These are phyloP conservation scores for Lichtheimia corymbifera DNA, from an alignment of 371 early-diverging fungal genomes.

Conservation along the genomic window DNA sequence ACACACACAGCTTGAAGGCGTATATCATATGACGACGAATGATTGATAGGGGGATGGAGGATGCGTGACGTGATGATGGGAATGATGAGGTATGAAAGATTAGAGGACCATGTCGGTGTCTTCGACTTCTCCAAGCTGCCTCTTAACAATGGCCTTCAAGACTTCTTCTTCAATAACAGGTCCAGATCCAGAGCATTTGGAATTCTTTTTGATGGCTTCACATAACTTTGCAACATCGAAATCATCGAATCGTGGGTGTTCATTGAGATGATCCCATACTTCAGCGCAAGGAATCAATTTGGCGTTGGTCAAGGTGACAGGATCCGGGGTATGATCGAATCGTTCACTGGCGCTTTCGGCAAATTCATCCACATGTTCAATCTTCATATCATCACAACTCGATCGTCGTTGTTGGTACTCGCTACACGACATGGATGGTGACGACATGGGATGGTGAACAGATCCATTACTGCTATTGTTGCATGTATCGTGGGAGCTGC, in stretches of 20 bases:
- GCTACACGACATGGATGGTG: not conserved
- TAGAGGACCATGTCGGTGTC: not conserved
- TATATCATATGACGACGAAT: no score
- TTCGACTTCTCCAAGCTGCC: not conserved
- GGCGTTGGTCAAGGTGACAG: slow-evolving; percentile 10
- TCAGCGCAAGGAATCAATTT: slow-evolving; percentile 19
- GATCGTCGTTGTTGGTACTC: slow-evolving; percentile 2
- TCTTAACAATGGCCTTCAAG: slow-evolving; percentile 23
- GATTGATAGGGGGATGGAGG: no score
- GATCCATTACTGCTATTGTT: not conserved
- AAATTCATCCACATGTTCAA: slow-evolving; percentile 17
- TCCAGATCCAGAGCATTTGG: slow-evolving; percentile 57
- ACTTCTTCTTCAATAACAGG: slow-evolving; percentile 47
- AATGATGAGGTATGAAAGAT: not conserved
- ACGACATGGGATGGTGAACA: not conserved
- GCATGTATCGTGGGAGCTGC: no score
- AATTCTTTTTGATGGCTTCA: slow-evolving; percentile 57
- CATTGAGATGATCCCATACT: slow-evolving; percentile 49
- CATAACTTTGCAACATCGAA: slow-evolving; percentile 58
- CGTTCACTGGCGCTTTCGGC: slow-evolving; percentile 18
- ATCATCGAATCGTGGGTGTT: slow-evolving; percentile 56
- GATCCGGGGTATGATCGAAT: slow-evolving; percentile 21
- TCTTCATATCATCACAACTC: slow-evolving; percentile 3
- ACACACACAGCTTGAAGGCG: no score
- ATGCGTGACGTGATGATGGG: no score